Base-by-base conservation (phyloP, 2,329 filamentous ascomycete genomes). In the Lachnellula hyalina region DNA sequence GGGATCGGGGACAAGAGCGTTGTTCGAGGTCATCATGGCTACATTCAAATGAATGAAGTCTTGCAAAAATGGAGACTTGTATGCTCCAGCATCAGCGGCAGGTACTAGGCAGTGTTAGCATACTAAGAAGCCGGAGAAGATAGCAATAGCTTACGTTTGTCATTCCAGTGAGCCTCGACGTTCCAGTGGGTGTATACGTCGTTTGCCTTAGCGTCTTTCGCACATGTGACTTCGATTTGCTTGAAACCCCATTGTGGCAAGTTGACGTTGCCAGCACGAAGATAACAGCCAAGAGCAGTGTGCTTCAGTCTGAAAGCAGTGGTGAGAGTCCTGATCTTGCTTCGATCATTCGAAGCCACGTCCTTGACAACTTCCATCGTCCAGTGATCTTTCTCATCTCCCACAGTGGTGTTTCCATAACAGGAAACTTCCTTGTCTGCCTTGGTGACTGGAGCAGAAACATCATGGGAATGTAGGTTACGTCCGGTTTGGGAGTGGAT, bases 1-100 rank as follows among this genome's bases (percentile, higher is more conserved):
- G 4, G 94, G 93, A 68, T 99, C 94, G 4, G 94, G 94, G 19
- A 99, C 90, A 46, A 99, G 84, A 23, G 94, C 94, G 69, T 99
- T 99, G 81, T 99, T 99, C 40, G 94, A 97, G 3, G 94, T 99
- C 93, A 97, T 96, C 94, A 99, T 99, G 60, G 94, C 94, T 59
- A 99, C 94, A 71, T 99, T 99, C 58, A 97, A 78, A 72, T 99
- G 94, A 61, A 99, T 86, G 68, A 99, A 99, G 73, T 99, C 94
- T 70, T 96, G 92, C 68, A 96, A 79, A 80, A 99, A 99, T 2
- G 95, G 94, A 36, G 93, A 97, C 76, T 89, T 96, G 78, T 96
- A 99, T 54, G 89, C 86, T 66, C 88, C 90, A 52, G 94, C 89
- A 72, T 96, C 89, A 65, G 89, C 87, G 59, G 89, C 84, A 40